phyloP scores from a whole-genome alignment of 441 rosid genomes.

The Aleurites moluccanus region DNA sequence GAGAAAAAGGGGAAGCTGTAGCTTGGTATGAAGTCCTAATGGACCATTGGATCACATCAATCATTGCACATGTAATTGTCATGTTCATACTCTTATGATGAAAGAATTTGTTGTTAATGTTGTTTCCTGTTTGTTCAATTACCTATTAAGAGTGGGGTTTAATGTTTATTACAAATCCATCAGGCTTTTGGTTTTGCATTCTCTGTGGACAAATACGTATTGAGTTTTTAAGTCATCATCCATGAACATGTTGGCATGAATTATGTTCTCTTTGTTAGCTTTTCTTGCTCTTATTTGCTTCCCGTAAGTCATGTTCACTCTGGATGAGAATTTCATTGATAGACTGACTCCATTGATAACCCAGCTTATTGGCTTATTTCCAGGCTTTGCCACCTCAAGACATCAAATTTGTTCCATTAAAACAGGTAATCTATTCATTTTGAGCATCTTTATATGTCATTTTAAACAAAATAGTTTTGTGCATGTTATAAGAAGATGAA shows the following conservation, averaged over 20 bases:
- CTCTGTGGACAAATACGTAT: neutral
- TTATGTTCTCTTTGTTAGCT: neutral
- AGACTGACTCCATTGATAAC: neutral
- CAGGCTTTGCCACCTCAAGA: conserved; percentile 87
- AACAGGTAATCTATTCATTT: neutral
- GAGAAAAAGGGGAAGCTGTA: neutral
- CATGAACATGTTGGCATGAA: neutral
- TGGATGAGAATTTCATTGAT: neutral
- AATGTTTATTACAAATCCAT: neutral
- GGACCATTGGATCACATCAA: neutral
- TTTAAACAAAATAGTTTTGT: neutral
- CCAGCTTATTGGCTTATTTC: conserved; percentile 23
- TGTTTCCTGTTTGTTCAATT: neutral
- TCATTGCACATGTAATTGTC: neutral
- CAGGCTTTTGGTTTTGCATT: neutral
- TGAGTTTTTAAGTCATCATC: neutral
- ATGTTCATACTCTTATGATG: neutral
- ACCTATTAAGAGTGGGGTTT: neutral
- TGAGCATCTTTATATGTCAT: neutral
- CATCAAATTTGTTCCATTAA: conserved; percentile 44
- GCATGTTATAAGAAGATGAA: neutral
- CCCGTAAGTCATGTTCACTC: neutral
- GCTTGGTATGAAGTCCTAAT: neutral
- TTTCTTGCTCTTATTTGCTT: conserved; percentile 5
- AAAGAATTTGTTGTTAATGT: neutral